Base-by-base conservation (phyloP, 331 rosid species). In the Stylosanthes scabra region DNA sequence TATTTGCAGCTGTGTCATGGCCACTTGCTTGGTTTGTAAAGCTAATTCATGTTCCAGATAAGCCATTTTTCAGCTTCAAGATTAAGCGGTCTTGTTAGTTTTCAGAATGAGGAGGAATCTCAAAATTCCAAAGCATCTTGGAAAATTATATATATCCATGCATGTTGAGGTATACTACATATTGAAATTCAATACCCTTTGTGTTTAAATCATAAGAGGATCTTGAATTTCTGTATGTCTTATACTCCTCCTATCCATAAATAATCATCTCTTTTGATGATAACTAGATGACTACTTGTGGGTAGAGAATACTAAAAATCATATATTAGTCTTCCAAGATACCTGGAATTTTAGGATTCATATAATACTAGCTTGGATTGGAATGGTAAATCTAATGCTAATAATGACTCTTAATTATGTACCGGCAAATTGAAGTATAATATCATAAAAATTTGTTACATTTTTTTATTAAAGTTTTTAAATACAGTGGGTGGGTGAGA, bases 11-110 rank as follows among this genome's bases (percentile, higher is more conserved):
- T 9, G 41, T 90, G 3, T 84, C 96, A 61, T 93, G 98, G 97
- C 97, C 97, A 52, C 83, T 90, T 72, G 93, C 91, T 49, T 93
- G 88, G 90, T 4, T 80, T 3, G 85, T 86, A 39, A 93, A 90
- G 87, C 83, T 54, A 31, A 61, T 90, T 15, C 96, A 91, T 9
- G 91, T 88, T 42, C 67, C 88, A 11, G 83, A 86, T 11, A 78
- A 83, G 61, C 89, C 86, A 8, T 74, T 83, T 58, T 73, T 85
- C 55, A 64, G 79, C 50, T 66, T 42, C 46, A 80, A 69, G 73
- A 39, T 74, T 39, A 75, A 69, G 77, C 61, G 54, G n/a, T 16
- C 31, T 12, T 55, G 62, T 61, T 51, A 67, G 40, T 6, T 37
- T 47, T 31, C 31, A 20, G 16, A 4, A 11, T 5, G 11, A n/a